Conservation (phyloP, 306 rosid genomes). For the Inga leiocalycina region DNA sequence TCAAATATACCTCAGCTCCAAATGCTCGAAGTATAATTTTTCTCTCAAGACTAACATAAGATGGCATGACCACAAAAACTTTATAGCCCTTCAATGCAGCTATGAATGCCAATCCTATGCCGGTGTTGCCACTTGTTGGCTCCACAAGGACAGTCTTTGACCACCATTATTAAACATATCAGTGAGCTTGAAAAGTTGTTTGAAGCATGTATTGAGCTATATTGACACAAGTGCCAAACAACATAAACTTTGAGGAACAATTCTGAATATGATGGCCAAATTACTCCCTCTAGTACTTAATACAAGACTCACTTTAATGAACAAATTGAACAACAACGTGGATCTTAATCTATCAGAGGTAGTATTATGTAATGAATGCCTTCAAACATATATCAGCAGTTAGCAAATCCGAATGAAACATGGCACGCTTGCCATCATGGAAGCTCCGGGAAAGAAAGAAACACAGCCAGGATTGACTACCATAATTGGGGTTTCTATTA, state of each 20-base stretch:
- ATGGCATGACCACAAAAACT: conserved; percentile 60
- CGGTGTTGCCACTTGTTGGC: conserved; percentile 84
- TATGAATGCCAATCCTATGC: conserved; percentile 79
- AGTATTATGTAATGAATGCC: neutral
- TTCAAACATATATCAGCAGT: conserved; percentile 13
- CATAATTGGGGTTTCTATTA: neutral
- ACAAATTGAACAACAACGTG: too few species aligned
- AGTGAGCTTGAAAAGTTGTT: conserved; percentile 17
- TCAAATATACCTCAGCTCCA: conserved; percentile 74
- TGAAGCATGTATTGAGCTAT: conserved; percentile 20
- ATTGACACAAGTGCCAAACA: neutral
- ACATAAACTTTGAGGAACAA: neutral
- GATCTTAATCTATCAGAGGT: too few species aligned
- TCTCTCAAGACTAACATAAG: conserved; percentile 69
- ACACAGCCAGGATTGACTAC: neutral
- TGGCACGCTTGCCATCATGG: conserved; percentile 1
- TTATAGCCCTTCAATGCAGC: conserved; percentile 80
- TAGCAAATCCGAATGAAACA: neutral
- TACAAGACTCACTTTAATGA: too few species aligned
- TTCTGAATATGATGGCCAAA: neutral
- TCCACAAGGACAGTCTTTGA: conserved; percentile 73
- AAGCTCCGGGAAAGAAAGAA: neutral
- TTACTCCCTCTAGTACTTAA: too few species aligned
- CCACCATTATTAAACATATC: conserved; percentile 22
- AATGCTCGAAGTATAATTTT: conserved; percentile 68